Evolutionary conservation across 2,329 filamentous ascomycete genomes (phyloP), one percentile per base, ranked within the genome.

Genomic region (Didymella pinodella): DNA sequence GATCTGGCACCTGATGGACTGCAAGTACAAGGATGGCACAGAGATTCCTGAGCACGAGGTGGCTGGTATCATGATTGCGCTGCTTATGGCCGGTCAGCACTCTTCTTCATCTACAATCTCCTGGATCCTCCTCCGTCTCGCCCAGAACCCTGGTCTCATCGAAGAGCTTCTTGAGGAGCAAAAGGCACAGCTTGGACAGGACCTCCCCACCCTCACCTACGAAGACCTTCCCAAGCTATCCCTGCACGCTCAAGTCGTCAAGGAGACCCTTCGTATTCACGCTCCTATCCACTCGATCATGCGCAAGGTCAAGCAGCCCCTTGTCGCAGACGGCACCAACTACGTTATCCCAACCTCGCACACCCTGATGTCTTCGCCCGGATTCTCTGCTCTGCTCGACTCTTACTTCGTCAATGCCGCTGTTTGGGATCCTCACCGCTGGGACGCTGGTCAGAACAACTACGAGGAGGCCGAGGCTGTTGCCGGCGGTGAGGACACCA

Each of bases 271-370:
- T 38, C 90, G 93, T 63, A 83, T 97, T 16, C 91, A 97, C 77
- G 90, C 93, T 1, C 93, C 93, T 0, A 97, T 98, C 72, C 93
- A 97, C 84, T 95, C 91, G 49, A 96, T 98, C 73, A 87, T 98
- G 84, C 92, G 93, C 70, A 90, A 91, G 69, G 94, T 97, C 77
- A 97, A 94, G 82, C 86, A 87, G 65, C 92, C 93, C 59, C 92
- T 97, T 86, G 85, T 88, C 11, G 86, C 97, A 26, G 88, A 92
- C 29, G 91, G 90, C 65, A 96, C 92, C 41, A 90, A 90, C 68
- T 96, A 89, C 73, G 87, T 91, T 56, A 87, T 98, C 65, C 93
- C 94, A 7, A 86, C 90, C 4, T 87, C 85, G 44, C 93, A 96
- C 80, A 88, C 86, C 36, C 87, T 98, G 44, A 87, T 98, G 65